Conservation (phyloP, 768 basidiomycete species). For the Termitomyces sp. region DNA sequence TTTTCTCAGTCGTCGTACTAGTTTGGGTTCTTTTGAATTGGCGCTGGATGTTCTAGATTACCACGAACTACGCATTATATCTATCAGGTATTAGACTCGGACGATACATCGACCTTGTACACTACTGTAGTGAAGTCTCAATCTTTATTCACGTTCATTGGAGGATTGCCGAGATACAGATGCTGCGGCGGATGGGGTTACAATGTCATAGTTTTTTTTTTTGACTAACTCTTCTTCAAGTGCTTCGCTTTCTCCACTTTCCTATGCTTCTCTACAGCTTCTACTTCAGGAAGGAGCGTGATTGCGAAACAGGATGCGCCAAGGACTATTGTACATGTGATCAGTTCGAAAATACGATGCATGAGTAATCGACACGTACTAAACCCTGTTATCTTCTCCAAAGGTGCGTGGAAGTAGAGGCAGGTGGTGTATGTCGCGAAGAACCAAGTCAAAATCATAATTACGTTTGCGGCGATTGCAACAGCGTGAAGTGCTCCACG, state of each 20-base stretch:
- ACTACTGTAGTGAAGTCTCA: background rate
- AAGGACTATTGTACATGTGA: conserved; percentile 10
- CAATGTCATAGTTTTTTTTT: background rate
- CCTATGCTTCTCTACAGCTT: background rate
- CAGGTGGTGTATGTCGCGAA: conserved; percentile 77
- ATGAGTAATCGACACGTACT: conserved; percentile 40
- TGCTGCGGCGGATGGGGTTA: background rate
- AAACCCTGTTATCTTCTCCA: conserved; percentile 84
- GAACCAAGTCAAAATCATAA: conserved; percentile 58
- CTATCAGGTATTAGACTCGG: conserved; percentile 1
- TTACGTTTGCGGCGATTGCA: conserved; percentile 40
- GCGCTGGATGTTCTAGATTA: conserved; percentile 22
- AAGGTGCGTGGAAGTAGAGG: conserved; percentile 85
- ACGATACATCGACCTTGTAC: conserved; percentile 2
- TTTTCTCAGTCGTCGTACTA: conserved; percentile 30
- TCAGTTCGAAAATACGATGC: background rate
- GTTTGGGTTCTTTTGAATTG: conserved; percentile 32
- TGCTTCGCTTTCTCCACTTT: conserved; percentile 2
- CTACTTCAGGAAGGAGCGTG: conserved; percentile 11
- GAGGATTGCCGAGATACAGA: background rate
- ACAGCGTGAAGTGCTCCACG: conserved; percentile 41
- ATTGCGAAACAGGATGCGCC: conserved; percentile 15
- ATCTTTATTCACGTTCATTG: background rate
- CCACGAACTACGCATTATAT: background rate
- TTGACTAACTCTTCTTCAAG: background rate